These are phyloP conservation scores for Huntiella moniliformis DNA, from an alignment of 2,329 filamentous ascomycete species.

Conservation along the genomic window DNA sequence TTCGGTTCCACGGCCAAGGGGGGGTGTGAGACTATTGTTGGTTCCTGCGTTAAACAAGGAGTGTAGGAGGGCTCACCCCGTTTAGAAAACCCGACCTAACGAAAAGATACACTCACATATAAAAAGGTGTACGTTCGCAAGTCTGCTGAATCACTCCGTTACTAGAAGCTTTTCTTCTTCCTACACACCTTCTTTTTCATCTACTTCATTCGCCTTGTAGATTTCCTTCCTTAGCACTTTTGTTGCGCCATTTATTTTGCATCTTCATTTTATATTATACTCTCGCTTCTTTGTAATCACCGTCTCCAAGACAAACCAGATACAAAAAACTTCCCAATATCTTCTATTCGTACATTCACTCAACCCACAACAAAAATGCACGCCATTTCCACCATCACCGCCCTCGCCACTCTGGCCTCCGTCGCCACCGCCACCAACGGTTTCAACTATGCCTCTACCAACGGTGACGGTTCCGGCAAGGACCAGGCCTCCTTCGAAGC, in stretches of 20 bases:
- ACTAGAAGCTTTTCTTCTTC: conserved; percentile 3
- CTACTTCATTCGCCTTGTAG: conserved; percentile 1
- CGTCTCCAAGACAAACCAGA: no score
- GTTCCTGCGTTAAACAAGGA: no score
- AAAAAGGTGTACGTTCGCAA: not conserved
- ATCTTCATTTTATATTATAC: no score
- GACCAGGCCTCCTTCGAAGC: conserved; percentile 45
- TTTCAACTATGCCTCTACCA: conserved; percentile 55
- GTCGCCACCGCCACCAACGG: conserved; percentile 31
- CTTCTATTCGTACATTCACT: conserved; percentile 6
- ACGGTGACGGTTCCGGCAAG: conserved; percentile 41
- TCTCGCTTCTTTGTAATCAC: no score
- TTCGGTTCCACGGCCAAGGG: no score
- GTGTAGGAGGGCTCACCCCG: no score
- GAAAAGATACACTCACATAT: no score
- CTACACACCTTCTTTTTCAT: not conserved
- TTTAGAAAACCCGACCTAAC: not conserved
- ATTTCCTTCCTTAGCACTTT: not conserved
- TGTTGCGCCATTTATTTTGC: not conserved
- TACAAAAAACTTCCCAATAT: not conserved
- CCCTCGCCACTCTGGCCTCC: conserved; percentile 5
- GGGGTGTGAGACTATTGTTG: no score
- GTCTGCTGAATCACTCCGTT: conserved; percentile 1
- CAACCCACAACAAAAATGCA: conserved; percentile 10
- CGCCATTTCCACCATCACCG: conserved; percentile 8